Percentiles rank a stretch among this genome's conserved stretches.
These are phyloP conservation scores for Triticum turgidum DNA, from an alignment of 176 grass and related monocot species.

Conservation along the genomic window DNA sequence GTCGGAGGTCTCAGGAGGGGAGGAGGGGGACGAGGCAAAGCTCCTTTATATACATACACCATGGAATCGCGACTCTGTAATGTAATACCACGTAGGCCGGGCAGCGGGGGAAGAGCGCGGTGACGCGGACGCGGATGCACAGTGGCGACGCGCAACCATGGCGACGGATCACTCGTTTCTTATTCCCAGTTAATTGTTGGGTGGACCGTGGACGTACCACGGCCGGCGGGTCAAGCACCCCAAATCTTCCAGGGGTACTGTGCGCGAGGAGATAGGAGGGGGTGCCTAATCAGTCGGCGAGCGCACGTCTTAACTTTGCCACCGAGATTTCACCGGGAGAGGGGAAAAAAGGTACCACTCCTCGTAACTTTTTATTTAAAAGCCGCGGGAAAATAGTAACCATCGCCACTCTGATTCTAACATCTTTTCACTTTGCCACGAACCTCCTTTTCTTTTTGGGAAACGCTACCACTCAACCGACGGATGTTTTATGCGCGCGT, in stretches of 20 bases:
- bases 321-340: not conserved
- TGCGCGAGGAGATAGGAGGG: not conserved
- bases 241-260: constrained; percentile 21
- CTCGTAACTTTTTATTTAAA: not conserved
- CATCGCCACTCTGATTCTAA: no score
- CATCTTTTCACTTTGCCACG: no score
- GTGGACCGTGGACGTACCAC: not conserved
- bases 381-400: not conserved
- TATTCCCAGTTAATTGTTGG: not conserved
- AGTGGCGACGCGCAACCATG: constrained; percentile 19
- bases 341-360: no score
- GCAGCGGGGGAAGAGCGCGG: not conserved
- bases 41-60: constrained; percentile 31
- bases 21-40: not conserved
- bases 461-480: no score
- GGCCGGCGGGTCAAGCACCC: constrained; percentile 11
- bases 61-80: not conserved
- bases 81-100: not conserved
- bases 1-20: not conserved
- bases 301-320: not conserved
- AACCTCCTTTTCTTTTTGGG: no score
- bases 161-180: constrained; percentile 10
- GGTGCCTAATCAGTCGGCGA: not conserved
- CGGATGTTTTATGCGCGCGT: no score
- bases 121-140: not conserved